phyloP scores from a whole-genome alignment of 495 filamentous ascomycete genomes.

The Pyrenopolyporus hunteri region DNA sequence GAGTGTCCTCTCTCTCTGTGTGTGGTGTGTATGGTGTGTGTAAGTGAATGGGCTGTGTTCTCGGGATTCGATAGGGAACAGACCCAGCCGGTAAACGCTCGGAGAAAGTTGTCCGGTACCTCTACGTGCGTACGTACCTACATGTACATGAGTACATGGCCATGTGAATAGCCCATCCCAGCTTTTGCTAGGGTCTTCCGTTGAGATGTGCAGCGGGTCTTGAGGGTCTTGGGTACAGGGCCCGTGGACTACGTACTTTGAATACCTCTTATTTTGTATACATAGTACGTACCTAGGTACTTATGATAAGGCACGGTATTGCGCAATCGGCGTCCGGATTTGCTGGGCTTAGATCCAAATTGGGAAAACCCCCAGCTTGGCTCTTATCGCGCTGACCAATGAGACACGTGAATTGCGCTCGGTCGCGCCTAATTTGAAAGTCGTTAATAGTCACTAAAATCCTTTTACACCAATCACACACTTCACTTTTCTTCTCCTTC shows the following conservation, averaged over 20 bases:
- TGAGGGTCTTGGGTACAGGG: slow-evolving; percentile 22
- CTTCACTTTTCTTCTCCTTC: slow-evolving; percentile 4
- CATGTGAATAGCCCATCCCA: background rate
- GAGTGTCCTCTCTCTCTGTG: background rate
- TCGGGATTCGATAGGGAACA: slow-evolving; percentile 20
- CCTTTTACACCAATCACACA: slow-evolving; percentile 29
- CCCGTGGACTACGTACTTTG: background rate
- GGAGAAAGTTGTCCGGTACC: no score
- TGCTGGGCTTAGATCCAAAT: slow-evolving; percentile 26
- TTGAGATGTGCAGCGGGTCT: slow-evolving; percentile 18
- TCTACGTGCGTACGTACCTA: slow-evolving; percentile 10
- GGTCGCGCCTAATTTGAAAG: slow-evolving; percentile 40
- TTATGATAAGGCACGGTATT: background rate
- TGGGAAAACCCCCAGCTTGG: slow-evolving; percentile 21
- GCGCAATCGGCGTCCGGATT: slow-evolving; percentile 33
- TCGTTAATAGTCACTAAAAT: background rate
- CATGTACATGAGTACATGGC: background rate
- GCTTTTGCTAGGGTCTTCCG: slow-evolving; percentile 10
- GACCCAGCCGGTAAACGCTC: no score
- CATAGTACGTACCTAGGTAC: background rate
- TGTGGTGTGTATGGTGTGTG: slow-evolving; percentile 2
- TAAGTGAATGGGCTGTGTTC: slow-evolving; percentile 5
- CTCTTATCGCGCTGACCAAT: slow-evolving; percentile 24
- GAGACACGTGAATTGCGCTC: slow-evolving; percentile 17
- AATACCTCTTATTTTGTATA: background rate